Percentiles rank a stretch among this genome's conserved stretches.
Evolutionary conservation across 1,284 basidiomycete genomes (phyloP).

Genomic region (Melanopsichium pennsylvanicum): DNA sequence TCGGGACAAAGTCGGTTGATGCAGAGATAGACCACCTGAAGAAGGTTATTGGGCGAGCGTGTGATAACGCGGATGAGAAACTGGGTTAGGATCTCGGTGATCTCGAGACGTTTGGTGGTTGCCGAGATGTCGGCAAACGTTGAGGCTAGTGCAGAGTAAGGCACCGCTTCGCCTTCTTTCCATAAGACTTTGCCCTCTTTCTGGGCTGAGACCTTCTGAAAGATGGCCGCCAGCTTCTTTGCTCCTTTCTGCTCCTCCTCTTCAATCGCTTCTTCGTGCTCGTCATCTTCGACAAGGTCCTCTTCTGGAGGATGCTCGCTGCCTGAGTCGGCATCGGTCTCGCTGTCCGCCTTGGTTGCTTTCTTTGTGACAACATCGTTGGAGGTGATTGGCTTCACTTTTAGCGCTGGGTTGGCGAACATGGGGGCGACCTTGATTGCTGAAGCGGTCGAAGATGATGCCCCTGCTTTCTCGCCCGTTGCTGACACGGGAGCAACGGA

Average conservation of each 20-base stretch:
- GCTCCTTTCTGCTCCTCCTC: slow-evolving; percentile 47
- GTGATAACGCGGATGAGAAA: slow-evolving; percentile 89
- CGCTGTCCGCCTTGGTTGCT: slow-evolving; percentile 44
- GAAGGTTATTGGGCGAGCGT: slow-evolving; percentile 77
- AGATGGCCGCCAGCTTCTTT: slow-evolving; percentile 52
- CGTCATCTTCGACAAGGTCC: slow-evolving; percentile 44
- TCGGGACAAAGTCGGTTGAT: slow-evolving; percentile 97
- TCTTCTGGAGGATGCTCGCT: slow-evolving; percentile 55
- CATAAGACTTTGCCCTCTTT: slow-evolving; percentile 73
- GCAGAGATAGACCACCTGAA: slow-evolving; percentile 92
- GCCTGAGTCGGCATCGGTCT: slow-evolving; percentile 44
- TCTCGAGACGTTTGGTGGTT: slow-evolving; percentile 95
- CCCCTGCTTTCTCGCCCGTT: slow-evolving; percentile 5
- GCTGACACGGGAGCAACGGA: background rate
- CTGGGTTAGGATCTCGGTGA: slow-evolving; percentile 84
- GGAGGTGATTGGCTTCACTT: slow-evolving; percentile 6
- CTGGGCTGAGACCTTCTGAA: slow-evolving; percentile 70
- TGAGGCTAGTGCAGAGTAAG: slow-evolving; percentile 89
- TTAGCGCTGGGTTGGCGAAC: slow-evolving; percentile 19
- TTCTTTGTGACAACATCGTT: slow-evolving; percentile 15
- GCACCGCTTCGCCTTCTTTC: slow-evolving; percentile 85
- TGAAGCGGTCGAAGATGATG: slow-evolving; percentile 4
- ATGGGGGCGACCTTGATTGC: slow-evolving; percentile 20
- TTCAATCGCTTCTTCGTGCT: slow-evolving; percentile 41
- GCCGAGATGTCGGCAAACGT: slow-evolving; percentile 89